Evolutionary conservation across 495 filamentous ascomycete genomes (phyloP).

Genomic region (Trichoderma gamsii): DNA sequence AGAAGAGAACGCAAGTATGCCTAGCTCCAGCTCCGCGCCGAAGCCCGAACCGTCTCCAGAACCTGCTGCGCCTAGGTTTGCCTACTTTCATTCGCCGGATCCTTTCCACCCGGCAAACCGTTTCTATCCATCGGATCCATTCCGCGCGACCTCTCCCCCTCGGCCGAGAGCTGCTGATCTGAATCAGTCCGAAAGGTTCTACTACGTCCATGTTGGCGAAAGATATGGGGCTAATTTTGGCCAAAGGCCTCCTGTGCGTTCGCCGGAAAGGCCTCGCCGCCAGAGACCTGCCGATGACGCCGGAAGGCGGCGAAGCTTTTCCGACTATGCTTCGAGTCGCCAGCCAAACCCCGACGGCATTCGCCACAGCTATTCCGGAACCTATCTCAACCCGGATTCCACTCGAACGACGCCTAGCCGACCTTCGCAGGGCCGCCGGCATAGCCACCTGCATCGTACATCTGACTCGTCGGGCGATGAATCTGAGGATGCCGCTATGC

Average conservation of each 20-base stretch:
- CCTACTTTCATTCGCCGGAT: not conserved
- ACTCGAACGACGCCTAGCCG: constrained; percentile 20
- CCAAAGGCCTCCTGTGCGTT: constrained; percentile 17
- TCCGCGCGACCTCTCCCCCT: not conserved
- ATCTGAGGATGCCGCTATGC: constrained; percentile 8
- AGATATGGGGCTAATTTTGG: constrained; percentile 20
- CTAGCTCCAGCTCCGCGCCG: not conserved
- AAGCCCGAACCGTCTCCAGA: not conserved
- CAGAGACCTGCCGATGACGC: constrained; percentile 24
- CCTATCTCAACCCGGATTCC: constrained; percentile 24
- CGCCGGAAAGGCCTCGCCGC: constrained; percentile 19
- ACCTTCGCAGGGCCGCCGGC: constrained; percentile 22
- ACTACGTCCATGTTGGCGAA: constrained; percentile 27
- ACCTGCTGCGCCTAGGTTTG: constrained; percentile 22
- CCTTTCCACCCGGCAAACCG: not conserved
- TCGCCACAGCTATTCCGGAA: constrained; percentile 16
- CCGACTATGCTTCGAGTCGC: constrained; percentile 24
- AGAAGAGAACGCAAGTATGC: constrained; percentile 27
- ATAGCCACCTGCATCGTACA: constrained; percentile 26
- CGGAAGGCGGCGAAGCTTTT: constrained; percentile 25
- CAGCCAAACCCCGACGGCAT: constrained; percentile 20
- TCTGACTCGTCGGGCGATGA: constrained; percentile 17
- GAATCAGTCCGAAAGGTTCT: constrained; percentile 9
- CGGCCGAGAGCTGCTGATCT: constrained; percentile 3
- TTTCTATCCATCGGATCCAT: not conserved